A percentile compares a stretch with the other conserved stretches of the same genome.
These are phyloP conservation scores for Sphagnum magellanicum DNA, from an alignment of 228 moss, liverwort and hornwort species.

Conservation along the genomic window DNA sequence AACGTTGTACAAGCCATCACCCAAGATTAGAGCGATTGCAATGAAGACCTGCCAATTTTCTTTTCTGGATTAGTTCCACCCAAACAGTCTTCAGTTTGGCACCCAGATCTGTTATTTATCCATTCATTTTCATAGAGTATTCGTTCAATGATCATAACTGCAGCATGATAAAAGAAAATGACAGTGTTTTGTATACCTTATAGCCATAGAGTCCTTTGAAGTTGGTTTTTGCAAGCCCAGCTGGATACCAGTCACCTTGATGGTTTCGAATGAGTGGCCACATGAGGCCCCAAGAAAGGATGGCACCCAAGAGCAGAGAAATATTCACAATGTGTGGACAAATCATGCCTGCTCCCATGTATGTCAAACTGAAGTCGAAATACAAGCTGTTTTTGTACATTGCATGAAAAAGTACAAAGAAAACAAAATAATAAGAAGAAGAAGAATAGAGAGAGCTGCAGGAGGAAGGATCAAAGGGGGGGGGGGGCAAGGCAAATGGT, in stretches of 20 bases:
- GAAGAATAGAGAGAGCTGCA: no score
- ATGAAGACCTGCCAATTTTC: constrained; percentile 30
- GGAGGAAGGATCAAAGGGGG: no score
- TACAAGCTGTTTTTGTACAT: constrained; percentile 16
- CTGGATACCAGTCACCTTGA: constrained; percentile 28
- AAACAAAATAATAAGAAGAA: no score
- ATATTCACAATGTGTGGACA: constrained; percentile 42
- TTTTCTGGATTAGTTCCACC: no score
- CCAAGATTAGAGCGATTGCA: constrained; percentile 33
- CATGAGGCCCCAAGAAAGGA: constrained; percentile 42
- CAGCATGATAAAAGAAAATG: no score
- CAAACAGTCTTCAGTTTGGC: no score
- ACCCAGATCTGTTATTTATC: no score
- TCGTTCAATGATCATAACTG: no score
- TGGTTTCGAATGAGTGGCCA: constrained; percentile 38
- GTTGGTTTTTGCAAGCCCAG: neutral
- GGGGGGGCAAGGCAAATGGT: no score
- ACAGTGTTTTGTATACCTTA: constrained; percentile 17
- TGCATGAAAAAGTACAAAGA: no score
- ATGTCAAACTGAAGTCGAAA: constrained; percentile 47
- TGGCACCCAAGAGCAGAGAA: constrained; percentile 41
- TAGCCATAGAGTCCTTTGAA: constrained; percentile 42
- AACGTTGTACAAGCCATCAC: constrained; percentile 44
- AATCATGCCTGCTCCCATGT: constrained; percentile 43
- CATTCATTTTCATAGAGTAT: no score